Percentiles rank a stretch among this genome's conserved stretches.
Conservation (phyloP, 1,284 basidiomycete species). For the Cerioporus squamosus region DNA sequence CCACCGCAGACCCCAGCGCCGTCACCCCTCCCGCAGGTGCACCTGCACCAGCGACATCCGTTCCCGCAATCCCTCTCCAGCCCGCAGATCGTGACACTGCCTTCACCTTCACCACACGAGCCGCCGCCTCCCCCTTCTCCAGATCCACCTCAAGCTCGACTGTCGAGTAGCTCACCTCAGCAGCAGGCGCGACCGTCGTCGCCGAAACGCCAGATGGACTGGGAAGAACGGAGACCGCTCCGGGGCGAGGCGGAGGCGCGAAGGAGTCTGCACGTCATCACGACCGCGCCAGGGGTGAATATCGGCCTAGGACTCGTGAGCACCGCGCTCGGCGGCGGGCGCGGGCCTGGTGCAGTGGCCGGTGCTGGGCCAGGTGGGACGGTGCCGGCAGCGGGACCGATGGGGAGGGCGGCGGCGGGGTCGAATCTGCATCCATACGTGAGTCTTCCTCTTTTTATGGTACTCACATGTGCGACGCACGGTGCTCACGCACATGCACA, state of each 20-base stretch:
- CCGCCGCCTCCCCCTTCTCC: neutral
- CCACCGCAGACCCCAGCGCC: slow-evolving; percentile 3
- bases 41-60: slow-evolving; percentile 31
- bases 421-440: slow-evolving; percentile 39
- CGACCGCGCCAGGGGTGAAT: slow-evolving; percentile 14
- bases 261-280: slow-evolving; percentile 13
- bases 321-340: neutral
- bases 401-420: slow-evolving; percentile 3
- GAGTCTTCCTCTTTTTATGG: slow-evolving; percentile 16
- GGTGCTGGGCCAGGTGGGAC: slow-evolving; percentile 2
- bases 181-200: slow-evolving; percentile 8
- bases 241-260: neutral
- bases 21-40: slow-evolving; percentile 4
- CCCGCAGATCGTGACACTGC: slow-evolving; percentile 22
- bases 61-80: slow-evolving; percentile 34
- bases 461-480: neutral
- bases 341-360: slow-evolving; percentile 2
- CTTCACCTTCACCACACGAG: neutral
- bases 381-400: neutral
- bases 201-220: slow-evolving; percentile 21
- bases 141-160: neutral
- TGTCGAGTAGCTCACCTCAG: neutral
- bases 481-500: neutral
- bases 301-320: slow-evolving; percentile 1
- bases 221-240: slow-evolving; percentile 17